Evolutionary conservation across 495 filamentous ascomycete genomes (phyloP), one percentile per base, ranked within the genome.

Genomic region (Aspergillus nanangensis): DNA sequence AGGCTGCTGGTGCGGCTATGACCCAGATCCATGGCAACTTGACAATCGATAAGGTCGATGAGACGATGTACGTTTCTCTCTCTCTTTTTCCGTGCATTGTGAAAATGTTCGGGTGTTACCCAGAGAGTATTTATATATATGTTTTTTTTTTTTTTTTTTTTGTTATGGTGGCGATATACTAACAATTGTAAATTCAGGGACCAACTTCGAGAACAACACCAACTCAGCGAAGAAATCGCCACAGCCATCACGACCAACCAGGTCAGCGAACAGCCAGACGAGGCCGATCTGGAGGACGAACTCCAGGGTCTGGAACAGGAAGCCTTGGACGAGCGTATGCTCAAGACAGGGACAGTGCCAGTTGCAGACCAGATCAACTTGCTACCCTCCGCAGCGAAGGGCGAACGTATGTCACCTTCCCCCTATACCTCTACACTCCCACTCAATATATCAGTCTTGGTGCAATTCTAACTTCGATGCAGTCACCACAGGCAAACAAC

Each of bases 321-420:
- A 68, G 79, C 87, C 48, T 77, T 99, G 60, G 91, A 97, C 67
- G 80, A 91, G 67, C 83, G 87, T 67, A 96, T 99, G 90, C 78
- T 96, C 55, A 79, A 86, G 56, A 92, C 91, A 3, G 92, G 91
- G 24, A 81, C 80, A 15, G 83, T 84, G 35, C 85, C 85, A 1
- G 82, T 90, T 37, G 74, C 72, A 15, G 81, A 86, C 56, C 75
- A 82, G 49, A 72, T 94, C 58, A 76, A 83, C 51, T 73, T 80
- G 54, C 69, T 95, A 76, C 90, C 90, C 17, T 67, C 76, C 11
- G 84, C 78, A 10, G 79, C 80, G 15, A 85, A 81, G 57, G 79
- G 80, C 60, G 84, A 90, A 62, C 70, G 90, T 91, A 74, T 79
- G 87, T 79, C 55, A 25, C 17, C 8, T 24, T 21, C 14, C 27